phyloP scores from a whole-genome alignment of 202 grass and related monocot genomes.

The Digitaria exilis region DNA sequence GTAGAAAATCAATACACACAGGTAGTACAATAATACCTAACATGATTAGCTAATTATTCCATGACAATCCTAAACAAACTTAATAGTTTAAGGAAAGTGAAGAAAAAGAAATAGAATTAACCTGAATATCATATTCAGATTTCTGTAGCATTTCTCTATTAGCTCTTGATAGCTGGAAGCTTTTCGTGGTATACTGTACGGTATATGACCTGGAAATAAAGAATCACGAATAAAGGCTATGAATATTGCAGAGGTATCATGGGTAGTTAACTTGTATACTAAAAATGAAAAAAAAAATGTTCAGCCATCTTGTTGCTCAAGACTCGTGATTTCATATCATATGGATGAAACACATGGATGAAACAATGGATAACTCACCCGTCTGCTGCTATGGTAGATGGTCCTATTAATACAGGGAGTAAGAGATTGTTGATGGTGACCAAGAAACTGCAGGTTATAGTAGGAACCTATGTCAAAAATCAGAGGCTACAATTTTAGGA shows the following conservation, averaged over 20 bases:
- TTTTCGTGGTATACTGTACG: constrained; percentile 53
- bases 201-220: constrained; percentile 63
- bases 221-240: constrained; percentile 37
- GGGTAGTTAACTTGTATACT: background rate
- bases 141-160: constrained; percentile 64
- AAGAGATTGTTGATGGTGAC: constrained; percentile 60
- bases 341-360: constrained; percentile 10
- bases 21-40: constrained; percentile 5
- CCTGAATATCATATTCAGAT: constrained; percentile 81
- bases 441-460: constrained; percentile 73
- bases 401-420: constrained; percentile 47
- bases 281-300: background rate
- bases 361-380: constrained; percentile 63
- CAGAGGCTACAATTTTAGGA: constrained; percentile 14
- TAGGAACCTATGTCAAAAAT: constrained; percentile 40
- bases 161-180: constrained; percentile 63
- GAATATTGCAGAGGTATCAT: constrained; percentile 29
- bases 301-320: constrained; percentile 12
- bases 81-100: constrained; percentile 14
- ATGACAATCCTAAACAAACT: constrained; percentile 17
- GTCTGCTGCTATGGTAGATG: constrained; percentile 49
- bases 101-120: constrained; percentile 44
- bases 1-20: background rate
- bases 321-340: no score
- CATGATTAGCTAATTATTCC: constrained; percentile 17